These are phyloP conservation scores for Chalaropsis thielavioides DNA, from an alignment of 2,329 filamentous ascomycete genomes.

Conservation along the genomic window DNA sequence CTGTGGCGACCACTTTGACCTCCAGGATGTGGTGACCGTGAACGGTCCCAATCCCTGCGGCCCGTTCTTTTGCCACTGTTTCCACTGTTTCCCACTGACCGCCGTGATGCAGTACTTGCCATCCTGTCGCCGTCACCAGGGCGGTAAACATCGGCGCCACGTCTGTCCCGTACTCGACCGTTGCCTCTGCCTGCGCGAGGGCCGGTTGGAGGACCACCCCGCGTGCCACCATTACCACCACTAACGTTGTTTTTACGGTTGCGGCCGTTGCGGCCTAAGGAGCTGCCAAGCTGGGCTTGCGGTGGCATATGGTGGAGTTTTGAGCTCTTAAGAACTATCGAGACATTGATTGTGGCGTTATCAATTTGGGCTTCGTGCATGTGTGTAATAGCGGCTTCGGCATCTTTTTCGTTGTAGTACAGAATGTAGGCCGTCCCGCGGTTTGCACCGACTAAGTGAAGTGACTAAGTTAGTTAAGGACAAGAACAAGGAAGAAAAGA, in stretches of 20 bases:
- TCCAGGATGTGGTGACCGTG: not conserved
- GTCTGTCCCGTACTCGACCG: not conserved
- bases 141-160: constrained; percentile 5
- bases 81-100: not conserved
- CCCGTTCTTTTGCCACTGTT: not conserved
- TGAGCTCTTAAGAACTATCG: constrained; percentile 44
- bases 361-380: constrained; percentile 98
- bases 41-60: not conserved
- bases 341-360: constrained; percentile 68
- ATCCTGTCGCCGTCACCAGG: not conserved
- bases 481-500: not conserved
- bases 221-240: constrained; percentile 17
- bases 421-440: constrained; percentile 88
- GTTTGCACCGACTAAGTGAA: constrained; percentile 59
- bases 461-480: no score
- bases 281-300: constrained; percentile 32
- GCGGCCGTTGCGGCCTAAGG: constrained; percentile 16
- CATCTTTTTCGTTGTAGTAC: constrained; percentile 60
- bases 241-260: constrained; percentile 20
- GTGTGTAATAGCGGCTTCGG: constrained; percentile 77
- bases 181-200: not conserved
- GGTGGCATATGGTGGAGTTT: constrained; percentile 43
- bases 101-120: not conserved
- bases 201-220: not conserved
- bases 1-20: not conserved